phyloP scores from a whole-genome alignment of 2,329 filamentous ascomycete genomes.

The Calonectria honghensis region DNA sequence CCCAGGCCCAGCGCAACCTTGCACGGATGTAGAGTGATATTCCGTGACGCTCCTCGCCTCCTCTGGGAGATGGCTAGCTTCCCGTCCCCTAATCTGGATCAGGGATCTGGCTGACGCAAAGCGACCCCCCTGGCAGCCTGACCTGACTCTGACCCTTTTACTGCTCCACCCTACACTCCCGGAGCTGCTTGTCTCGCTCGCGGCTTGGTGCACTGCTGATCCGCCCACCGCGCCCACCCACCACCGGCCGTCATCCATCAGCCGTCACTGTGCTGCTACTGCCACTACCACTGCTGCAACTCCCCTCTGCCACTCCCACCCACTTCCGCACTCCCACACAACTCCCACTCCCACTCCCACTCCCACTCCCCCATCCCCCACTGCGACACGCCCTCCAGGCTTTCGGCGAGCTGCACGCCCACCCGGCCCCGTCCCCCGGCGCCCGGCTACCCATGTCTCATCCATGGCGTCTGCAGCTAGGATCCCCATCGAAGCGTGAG shows the following conservation, averaged over 20 bases:
- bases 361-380: not conserved
- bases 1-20: conserved; percentile 42
- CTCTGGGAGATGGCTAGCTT: conserved; percentile 40
- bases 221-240: conserved; percentile 45
- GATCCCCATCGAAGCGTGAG: conserved; percentile 48
- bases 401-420: conserved; percentile 41
- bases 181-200: conserved; percentile 46
- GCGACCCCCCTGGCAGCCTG: conserved; percentile 44
- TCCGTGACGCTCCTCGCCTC: conserved; percentile 35
- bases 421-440: conserved; percentile 53
- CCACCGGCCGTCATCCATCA: conserved; percentile 44
- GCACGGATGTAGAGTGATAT: conserved; percentile 39
- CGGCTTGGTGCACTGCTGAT: conserved; percentile 49
- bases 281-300: not conserved
- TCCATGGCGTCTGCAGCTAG: conserved; percentile 51
- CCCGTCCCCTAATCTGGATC: conserved; percentile 52
- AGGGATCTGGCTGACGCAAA: conserved; percentile 55
- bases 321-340: conserved; percentile 25
- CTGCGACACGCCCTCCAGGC: conserved; percentile 43
- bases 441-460: conserved; percentile 49
- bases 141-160: conserved; percentile 50
- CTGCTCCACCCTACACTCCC: conserved; percentile 38
- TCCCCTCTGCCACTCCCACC: not conserved
- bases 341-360: conserved; percentile 7
- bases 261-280: conserved; percentile 49